Percentiles rank a stretch among this genome's conserved stretches.
Conservation (phyloP, 2,329 filamentous ascomycete genomes). For the Pseudogymnoascus sp. region DNA sequence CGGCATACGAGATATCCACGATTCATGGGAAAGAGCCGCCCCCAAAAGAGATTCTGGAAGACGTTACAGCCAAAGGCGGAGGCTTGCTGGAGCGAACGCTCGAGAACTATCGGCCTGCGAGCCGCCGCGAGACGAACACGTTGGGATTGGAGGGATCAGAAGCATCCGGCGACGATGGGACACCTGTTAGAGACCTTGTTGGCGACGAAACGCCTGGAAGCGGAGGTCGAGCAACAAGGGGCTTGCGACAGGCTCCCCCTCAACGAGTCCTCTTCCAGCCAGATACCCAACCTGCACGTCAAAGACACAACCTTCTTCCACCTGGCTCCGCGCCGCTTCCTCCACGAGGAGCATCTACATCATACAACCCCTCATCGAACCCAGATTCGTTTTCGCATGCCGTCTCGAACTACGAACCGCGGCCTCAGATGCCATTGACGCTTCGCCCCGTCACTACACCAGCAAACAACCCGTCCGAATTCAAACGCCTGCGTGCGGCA, state of each 20-base stretch:
- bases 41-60: conserved; percentile 80
- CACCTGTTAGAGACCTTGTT: conserved; percentile 46
- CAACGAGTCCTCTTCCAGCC: conserved; percentile 81
- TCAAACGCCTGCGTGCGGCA: conserved; percentile 46
- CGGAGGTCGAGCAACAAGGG: conserved; percentile 52
- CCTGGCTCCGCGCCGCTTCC: conserved; percentile 18
- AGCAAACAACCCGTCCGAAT: conserved; percentile 63
- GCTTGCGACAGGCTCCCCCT: conserved; percentile 73
- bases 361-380: conserved; percentile 46
- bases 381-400: conserved; percentile 51
- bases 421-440: conserved; percentile 52
- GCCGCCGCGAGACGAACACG: conserved; percentile 35
- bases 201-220: conserved; percentile 45
- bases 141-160: conserved; percentile 51
- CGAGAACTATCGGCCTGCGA: conserved; percentile 60
- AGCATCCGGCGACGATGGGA: conserved; percentile 53
- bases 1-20: conserved; percentile 76
- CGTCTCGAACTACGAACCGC: conserved; percentile 63
- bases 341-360: conserved; percentile 32
- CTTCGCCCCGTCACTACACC: conserved; percentile 70
- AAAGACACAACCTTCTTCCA: conserved; percentile 51
- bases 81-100: conserved; percentile 69
- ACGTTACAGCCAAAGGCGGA: conserved; percentile 68
- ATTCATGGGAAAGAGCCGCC: conserved; percentile 74
- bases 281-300: conserved; percentile 59